Conservation (phyloP, 2,329 filamentous ascomycete genomes). For the Ciborinia camelliae region DNA sequence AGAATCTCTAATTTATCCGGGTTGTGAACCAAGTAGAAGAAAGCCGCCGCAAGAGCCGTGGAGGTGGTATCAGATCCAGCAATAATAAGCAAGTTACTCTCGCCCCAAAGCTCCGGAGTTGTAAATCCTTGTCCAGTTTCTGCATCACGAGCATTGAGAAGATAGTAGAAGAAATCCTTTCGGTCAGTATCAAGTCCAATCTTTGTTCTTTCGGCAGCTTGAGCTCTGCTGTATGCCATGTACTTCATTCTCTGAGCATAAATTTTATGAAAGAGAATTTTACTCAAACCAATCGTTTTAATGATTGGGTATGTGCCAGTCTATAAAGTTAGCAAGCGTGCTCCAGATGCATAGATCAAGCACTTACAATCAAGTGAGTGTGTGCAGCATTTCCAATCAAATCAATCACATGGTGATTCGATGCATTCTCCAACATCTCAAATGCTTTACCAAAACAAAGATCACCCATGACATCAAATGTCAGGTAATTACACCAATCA, state of each 20-base stretch:
- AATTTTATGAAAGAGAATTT: conserved; percentile 63
- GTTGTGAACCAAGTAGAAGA: conserved; percentile 42
- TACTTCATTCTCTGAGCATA: conserved; percentile 65
- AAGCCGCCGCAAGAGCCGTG: conserved; percentile 39
- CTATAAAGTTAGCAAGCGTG: conserved; percentile 23
- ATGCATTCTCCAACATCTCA: conserved; percentile 46
- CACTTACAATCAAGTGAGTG: conserved; percentile 60
- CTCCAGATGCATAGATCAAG: background rate
- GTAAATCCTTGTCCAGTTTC: conserved; percentile 54
- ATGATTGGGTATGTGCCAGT: conserved; percentile 66
- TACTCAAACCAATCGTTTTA: conserved; percentile 63
- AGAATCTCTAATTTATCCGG: conserved; percentile 36
- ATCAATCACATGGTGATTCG: conserved; percentile 64
- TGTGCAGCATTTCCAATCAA: conserved; percentile 66
- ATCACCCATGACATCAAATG: conserved; percentile 51
- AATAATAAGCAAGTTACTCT: conserved; percentile 30
- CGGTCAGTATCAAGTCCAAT: conserved; percentile 55
- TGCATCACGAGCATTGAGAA: conserved; percentile 67
- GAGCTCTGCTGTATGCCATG: conserved; percentile 66
- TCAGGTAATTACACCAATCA: conserved; percentile 42
- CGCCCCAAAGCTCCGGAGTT: conserved; percentile 38
- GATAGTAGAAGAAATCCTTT: conserved; percentile 73
- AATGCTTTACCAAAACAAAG: conserved; percentile 51
- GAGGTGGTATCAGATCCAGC: conserved; percentile 43
- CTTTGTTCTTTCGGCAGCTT: conserved; percentile 64